These are phyloP conservation scores for Ascochyta clinopodiicola DNA, from an alignment of 2,329 filamentous ascomycete species.

Conservation along the genomic window DNA sequence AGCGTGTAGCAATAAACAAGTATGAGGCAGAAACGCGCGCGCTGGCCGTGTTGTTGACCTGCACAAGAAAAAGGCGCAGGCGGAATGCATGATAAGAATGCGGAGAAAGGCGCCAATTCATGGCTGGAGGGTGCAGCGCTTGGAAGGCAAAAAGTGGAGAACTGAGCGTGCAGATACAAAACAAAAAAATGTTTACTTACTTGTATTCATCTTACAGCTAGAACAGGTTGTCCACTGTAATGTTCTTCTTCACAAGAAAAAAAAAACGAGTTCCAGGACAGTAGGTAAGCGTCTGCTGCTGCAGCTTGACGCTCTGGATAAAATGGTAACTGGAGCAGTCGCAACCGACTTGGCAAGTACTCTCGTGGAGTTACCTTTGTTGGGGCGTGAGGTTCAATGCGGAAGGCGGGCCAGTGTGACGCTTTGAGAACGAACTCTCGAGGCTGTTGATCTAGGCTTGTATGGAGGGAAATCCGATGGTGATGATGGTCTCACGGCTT, in stretches of 20 bases:
- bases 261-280: neutral
- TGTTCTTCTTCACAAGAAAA: neutral
- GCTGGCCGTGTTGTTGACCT: constrained; percentile 36
- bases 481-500: constrained; percentile 15
- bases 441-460: constrained; percentile 24
- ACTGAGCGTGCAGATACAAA: constrained; percentile 34
- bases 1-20: constrained; percentile 39
- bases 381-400: constrained; percentile 16
- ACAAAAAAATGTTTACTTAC: constrained; percentile 38
- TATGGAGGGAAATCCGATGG: constrained; percentile 21
- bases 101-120: constrained; percentile 47
- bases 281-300: constrained; percentile 7
- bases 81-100: constrained; percentile 47
- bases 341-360: constrained; percentile 28
- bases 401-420: constrained; percentile 15
- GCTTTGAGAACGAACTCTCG: constrained; percentile 17
- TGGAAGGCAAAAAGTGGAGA: constrained; percentile 29
- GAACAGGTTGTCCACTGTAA: neutral
- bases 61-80: constrained; percentile 36
- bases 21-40: constrained; percentile 26
- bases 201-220: constrained; percentile 46
- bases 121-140: constrained; percentile 37
- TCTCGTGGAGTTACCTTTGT: constrained; percentile 19
- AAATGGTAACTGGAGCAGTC: constrained; percentile 33
- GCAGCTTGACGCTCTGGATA: constrained; percentile 36